These are phyloP conservation scores for Mycena albidolilacea DNA, from an alignment of 768 basidiomycete genomes.

Conservation along the genomic window DNA sequence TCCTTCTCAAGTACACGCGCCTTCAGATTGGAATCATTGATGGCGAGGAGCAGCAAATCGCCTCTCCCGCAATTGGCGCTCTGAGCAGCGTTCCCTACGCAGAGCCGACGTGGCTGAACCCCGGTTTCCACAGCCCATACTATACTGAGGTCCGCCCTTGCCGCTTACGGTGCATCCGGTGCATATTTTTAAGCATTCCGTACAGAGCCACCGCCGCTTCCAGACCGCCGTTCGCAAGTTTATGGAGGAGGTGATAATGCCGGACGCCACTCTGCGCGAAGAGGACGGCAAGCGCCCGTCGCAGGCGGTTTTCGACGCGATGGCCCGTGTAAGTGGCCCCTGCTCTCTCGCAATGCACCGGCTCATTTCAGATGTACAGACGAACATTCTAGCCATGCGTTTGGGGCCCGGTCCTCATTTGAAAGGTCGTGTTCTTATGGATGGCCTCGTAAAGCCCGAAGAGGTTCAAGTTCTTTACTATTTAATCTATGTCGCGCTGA, in stretches of 20 bases:
- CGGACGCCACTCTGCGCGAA: slow-evolving; percentile 77
- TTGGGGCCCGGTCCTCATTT: slow-evolving; percentile 90
- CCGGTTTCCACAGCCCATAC: slow-evolving; percentile 80
- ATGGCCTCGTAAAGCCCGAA: slow-evolving; percentile 82
- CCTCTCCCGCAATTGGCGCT: slow-evolving; percentile 65
- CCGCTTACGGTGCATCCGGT: not conserved
- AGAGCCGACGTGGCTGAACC: slow-evolving; percentile 86
- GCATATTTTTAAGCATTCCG: slow-evolving; percentile 41
- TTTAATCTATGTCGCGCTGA: not conserved
- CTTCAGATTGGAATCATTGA: slow-evolving; percentile 82
- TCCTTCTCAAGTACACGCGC: slow-evolving; percentile 79
- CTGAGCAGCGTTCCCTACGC: slow-evolving; percentile 88
- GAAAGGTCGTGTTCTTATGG: slow-evolving; percentile 81
- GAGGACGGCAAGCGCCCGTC: slow-evolving; percentile 92
- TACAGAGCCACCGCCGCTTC: slow-evolving; percentile 70
- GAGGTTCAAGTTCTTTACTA: slow-evolving; percentile 56
- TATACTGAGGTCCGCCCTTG: slow-evolving; percentile 70
- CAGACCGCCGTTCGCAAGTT: slow-evolving; percentile 78
- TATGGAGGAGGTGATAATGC: slow-evolving; percentile 76
- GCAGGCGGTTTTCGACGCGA: slow-evolving; percentile 81
- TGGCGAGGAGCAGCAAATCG: slow-evolving; percentile 71
- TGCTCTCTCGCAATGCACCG: slow-evolving; percentile 23
- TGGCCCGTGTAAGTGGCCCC: slow-evolving; percentile 59
- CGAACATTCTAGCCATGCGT: slow-evolving; percentile 82
- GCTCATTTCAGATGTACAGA: not conserved